These are phyloP conservation scores for Sedum album DNA, from an alignment of 164 flowering plant species.

Conservation along the genomic window DNA sequence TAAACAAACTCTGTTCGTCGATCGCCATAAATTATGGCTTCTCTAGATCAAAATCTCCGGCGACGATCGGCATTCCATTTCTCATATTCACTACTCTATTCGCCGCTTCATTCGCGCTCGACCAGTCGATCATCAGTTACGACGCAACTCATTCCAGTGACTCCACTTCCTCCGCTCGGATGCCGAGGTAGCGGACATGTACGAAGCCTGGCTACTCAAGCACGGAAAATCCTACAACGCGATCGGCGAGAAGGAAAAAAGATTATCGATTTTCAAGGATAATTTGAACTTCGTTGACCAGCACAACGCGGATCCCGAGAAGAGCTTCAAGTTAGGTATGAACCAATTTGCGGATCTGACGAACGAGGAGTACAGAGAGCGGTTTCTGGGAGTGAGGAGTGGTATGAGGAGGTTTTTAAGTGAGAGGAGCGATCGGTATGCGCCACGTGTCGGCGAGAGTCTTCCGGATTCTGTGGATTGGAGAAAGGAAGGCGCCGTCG, in stretches of 20 bases:
- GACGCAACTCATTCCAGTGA: too few species aligned
- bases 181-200: constrained; percentile 31
- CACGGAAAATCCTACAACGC: too few species aligned
- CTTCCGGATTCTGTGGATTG: too few species aligned
- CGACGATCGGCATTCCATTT: not conserved
- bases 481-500: too few species aligned
- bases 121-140: constrained; percentile 42
- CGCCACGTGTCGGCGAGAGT: too few species aligned
- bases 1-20: too few species aligned
- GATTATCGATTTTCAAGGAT: constrained; percentile 67
- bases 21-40: constrained; percentile 1
- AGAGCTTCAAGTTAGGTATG: constrained; percentile 34
- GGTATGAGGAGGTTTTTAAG: too few species aligned
- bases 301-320: constrained; percentile 37
- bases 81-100: not conserved
- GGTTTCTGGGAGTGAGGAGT: too few species aligned
- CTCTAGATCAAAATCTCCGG: not conserved
- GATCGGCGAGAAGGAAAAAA: too few species aligned
- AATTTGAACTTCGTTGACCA: constrained; percentile 61
- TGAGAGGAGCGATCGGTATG: too few species aligned
- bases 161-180: constrained; percentile 14
- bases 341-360: too few species aligned
- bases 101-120: constrained; percentile 6
- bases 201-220: constrained; percentile 67
- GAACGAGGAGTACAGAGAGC: too few species aligned